These are phyloP conservation scores for Pythium volutum DNA, from an alignment of 352 stramenopile genomes.

Conservation along the genomic window DNA sequence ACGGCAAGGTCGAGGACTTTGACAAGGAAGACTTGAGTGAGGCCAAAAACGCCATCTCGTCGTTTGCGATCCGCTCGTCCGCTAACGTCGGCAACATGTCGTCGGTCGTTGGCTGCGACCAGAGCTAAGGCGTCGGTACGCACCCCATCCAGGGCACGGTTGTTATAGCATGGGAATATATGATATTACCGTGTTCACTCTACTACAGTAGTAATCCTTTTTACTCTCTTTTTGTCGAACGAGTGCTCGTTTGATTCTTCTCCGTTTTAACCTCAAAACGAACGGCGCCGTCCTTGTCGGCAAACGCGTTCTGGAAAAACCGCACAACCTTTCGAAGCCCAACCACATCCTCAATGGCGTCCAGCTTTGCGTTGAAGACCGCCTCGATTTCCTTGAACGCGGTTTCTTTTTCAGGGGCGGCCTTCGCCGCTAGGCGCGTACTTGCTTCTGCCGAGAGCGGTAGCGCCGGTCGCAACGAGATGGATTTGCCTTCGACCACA, in stretches of 20 bases:
- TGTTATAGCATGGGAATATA: no score
- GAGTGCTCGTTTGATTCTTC: neutral
- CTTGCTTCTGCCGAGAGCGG: neutral
- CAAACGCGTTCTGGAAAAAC: neutral
- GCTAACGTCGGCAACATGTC: no score
- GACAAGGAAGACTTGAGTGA: no score
- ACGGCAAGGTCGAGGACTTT: no score
- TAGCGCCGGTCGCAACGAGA: neutral
- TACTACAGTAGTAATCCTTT: no score
- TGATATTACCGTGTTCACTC: no score
- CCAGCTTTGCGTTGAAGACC: neutral
- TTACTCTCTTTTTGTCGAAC: neutral
- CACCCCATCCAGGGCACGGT: no score
- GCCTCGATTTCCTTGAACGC: neutral
- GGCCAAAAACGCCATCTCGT: no score
- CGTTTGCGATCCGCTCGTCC: no score
- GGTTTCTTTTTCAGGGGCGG: neutral
- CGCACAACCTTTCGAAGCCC: neutral
- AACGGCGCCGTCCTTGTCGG: neutral
- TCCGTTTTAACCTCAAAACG: neutral
- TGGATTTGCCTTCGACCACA: neutral
- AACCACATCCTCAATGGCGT: neutral
- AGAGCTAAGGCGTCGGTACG: no score
- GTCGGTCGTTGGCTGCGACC: no score
- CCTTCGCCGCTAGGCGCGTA: neutral